Evolutionary conservation across 2,329 filamentous ascomycete genomes (phyloP).

Genomic region (Sarocladium brachiariae): DNA sequence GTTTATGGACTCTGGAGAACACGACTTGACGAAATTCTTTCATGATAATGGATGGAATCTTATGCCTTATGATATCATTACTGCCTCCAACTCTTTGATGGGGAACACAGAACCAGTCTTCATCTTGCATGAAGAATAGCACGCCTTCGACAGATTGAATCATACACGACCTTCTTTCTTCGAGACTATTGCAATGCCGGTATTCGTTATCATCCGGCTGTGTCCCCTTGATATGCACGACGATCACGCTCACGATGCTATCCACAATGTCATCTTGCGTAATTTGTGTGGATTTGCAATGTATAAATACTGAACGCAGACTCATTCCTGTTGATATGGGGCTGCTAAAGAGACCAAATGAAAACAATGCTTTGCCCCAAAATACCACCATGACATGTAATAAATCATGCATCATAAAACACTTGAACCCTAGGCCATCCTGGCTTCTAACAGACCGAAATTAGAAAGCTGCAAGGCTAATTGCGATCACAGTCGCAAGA

Average conservation of each 20-base stretch:
- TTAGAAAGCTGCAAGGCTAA: background rate
- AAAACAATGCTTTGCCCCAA: conserved; percentile 5
- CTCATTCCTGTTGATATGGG: background rate
- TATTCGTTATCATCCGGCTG: no score
- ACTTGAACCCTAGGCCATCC: background rate
- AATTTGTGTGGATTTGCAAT: no score
- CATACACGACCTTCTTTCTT: background rate
- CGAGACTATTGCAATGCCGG: background rate
- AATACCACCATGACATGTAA: background rate
- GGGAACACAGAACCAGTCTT: background rate
- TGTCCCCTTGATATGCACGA: no score
- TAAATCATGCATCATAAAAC: background rate
- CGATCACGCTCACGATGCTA: no score
- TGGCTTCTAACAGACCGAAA: background rate
- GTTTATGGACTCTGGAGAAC: no score
- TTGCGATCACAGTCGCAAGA: background rate
- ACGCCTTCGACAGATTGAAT: background rate
- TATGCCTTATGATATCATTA: background rate
- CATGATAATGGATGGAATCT: background rate
- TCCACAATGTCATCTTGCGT: no score
- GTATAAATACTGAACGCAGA: background rate
- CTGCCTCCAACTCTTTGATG: background rate
- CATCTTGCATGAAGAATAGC: background rate
- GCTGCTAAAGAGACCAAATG: background rate
- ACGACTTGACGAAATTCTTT: background rate